Evolutionary conservation across 352 stramenopile species (phyloP).

Genomic region (Phytopythium helicoides): DNA sequence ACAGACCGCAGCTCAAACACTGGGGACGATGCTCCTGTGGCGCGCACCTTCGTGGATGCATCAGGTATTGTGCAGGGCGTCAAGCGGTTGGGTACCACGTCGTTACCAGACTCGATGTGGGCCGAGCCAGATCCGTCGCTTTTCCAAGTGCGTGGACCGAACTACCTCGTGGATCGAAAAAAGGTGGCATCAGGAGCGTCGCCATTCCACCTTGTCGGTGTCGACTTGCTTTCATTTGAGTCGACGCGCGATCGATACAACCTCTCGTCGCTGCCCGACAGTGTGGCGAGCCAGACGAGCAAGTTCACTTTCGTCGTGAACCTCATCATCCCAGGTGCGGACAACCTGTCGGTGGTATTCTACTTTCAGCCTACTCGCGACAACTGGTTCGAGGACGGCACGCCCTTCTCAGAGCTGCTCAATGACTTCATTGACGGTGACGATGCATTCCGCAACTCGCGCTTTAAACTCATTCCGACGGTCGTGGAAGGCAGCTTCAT

Average conservation of each 20-base stretch:
- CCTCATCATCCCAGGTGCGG: conserved; percentile 82
- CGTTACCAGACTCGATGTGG: conserved; percentile 82
- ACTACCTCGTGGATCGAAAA: conserved; percentile 89
- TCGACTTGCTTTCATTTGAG: conserved; percentile 83
- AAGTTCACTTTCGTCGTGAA: conserved; percentile 91
- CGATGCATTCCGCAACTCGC: conserved; percentile 94
- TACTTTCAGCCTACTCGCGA: conserved; percentile 83
- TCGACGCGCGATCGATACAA: conserved; percentile 70
- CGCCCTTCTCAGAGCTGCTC: conserved; percentile 84
- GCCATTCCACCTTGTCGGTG: conserved; percentile 79
- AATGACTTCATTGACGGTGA: conserved; percentile 93
- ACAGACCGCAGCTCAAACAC: conserved; percentile 1
- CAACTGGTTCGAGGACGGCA: conserved; percentile 86
- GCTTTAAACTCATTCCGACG: conserved; percentile 98
- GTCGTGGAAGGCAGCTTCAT: conserved; percentile 97
- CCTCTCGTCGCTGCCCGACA: conserved; percentile 64
- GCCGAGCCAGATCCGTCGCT: conserved; percentile 75
- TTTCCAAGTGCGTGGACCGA: conserved; percentile 83
- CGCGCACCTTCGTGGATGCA: conserved; percentile 47
- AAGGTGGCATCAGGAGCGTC: conserved; percentile 72
- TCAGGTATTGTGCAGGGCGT: conserved; percentile 64
- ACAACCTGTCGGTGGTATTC: conserved; percentile 82
- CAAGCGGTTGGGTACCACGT: conserved; percentile 56
- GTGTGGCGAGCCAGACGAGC: conserved; percentile 59
- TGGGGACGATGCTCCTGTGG: conserved; percentile 1